Base-by-base conservation (phyloP, 441 rosid genomes). In the Sinapis alba region DNA sequence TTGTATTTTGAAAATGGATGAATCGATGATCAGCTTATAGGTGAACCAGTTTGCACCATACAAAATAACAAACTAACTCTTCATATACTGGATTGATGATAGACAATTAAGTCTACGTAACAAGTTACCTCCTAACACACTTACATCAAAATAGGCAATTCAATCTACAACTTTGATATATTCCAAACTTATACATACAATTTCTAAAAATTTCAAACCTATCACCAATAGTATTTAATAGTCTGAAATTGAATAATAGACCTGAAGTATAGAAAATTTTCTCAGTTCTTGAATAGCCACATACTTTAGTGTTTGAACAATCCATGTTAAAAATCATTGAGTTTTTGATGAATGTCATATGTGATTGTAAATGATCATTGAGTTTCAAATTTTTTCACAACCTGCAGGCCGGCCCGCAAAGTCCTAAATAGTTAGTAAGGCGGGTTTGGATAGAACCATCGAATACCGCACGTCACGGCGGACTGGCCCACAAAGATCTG, bases 281-380 rank as follows among this genome's bases (percentile, higher is more conserved):
- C 9, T 28, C 20, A 26, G 67, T 61, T 71, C 60, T 47, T 71
- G 12, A 47, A 15, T 65, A 10, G 16, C 16, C 32, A 34, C 41
- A 57, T 63, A 11, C n/a, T 21, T 56, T n/a, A 24, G 73, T 69
- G 64, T 69, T 61, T 71, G 61, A n/a, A 66, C 54, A 59, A 74
- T 67, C 63, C 57, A 75, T 59, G 20, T 34, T 59, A n/a, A 50
- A n/a, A n/a, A n/a, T n/a, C n/a, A n/a, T n/a, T n/a, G n/a, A n/a
- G n/a, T n/a, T n/a, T n/a, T n/a, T n/a, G n/a, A n/a, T n/a, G n/a
- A n/a, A n/a, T n/a, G n/a, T n/a, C n/a, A n/a, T n/a, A n/a, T n/a
- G n/a, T n/a, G n/a, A n/a, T n/a, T n/a, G n/a, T n/a, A n/a, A n/a
- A n/a, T n/a, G n/a, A n/a, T n/a, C n/a, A n/a, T n/a, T n/a, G n/a